Evolutionary conservation across 192 early-diverging fungal species (phyloP).

Genomic region (Gonapodya prolifera): DNA sequence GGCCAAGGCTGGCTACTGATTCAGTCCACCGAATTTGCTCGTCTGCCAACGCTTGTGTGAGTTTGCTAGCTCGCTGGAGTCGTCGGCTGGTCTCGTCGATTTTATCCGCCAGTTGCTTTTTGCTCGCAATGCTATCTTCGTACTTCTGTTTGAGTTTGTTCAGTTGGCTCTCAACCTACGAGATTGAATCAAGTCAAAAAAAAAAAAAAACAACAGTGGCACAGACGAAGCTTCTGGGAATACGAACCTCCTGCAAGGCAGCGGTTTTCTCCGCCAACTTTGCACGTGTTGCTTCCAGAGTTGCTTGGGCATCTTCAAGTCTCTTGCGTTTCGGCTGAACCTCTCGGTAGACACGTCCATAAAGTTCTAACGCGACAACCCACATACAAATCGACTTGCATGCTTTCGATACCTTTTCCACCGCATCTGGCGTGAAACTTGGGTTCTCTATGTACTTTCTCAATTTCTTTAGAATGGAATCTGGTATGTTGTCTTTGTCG

Average conservation of each 20-base stretch:
- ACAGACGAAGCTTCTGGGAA: background rate
- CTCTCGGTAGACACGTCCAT: constrained; percentile 5
- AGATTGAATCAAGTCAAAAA: background rate
- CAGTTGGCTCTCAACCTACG: constrained; percentile 39
- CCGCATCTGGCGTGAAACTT: constrained; percentile 7
- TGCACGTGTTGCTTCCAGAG: constrained; percentile 7
- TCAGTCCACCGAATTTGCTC: constrained; percentile 50
- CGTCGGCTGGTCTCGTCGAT: constrained; percentile 48
- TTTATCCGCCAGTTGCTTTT: constrained; percentile 38
- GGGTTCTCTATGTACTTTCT: constrained; percentile 2
- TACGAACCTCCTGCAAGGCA: constrained; percentile 5
- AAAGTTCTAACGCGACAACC: constrained; percentile 9
- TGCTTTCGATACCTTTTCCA: constrained; percentile 7
- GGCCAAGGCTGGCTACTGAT: constrained; percentile 23
- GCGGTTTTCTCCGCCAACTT: background rate
- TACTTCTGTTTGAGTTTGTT: constrained; percentile 40
- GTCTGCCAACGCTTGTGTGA: constrained; percentile 41
- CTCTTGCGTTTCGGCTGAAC: constrained; percentile 7
- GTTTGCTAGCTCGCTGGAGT: constrained; percentile 37
- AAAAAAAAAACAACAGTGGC: background rate
- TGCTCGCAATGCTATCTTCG: constrained; percentile 35
- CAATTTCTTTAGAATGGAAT: constrained; percentile 5
- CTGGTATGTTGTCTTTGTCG: constrained; percentile 9
- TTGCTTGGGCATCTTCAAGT: constrained; percentile 8
- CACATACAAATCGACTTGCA: constrained; percentile 10